Evolutionary conservation across 495 filamentous ascomycete genomes (phyloP), one percentile per base, ranked within the genome.

Genomic region (Penicillium roqueforti): DNA sequence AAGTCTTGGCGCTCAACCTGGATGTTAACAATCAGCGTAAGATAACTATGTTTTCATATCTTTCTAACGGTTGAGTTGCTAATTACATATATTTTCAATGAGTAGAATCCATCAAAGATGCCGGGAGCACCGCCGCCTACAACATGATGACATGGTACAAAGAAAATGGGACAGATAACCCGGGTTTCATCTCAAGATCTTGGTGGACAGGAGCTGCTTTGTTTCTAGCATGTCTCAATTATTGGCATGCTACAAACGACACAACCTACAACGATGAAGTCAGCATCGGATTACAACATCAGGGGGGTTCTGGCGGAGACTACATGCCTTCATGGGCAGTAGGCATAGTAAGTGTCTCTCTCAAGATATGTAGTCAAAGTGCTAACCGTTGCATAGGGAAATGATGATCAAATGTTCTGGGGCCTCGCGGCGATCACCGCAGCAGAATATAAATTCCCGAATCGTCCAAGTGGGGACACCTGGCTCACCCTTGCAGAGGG

Each of bases 331-430:
- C 40, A 41, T 70, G 65, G 83, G 60, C 25, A 42, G 37, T 23
- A 38, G 34, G 18, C 19, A n/a, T 22, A 11, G 47, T 23, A 36
- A 11, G 22, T 16, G 14, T 31, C 4, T 4, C 4, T 28, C 14
- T 25, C 51, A 40, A 31, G 51, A 11, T 7, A 36, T 9, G 10
- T 46, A 39, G 2, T 23, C 28, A 6, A 36, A 16, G 2, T 29
- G 14, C 36, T 23, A 26, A 42, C n/a, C 13, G 6, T 43, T 32
- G 8, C 13, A 16, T 25, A 64, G 61, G 62, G 83, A 26, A 88
- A 87, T 56, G 84, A 87, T 55, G 85, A 87, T 57, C 87, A 90
- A 68, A 82, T 82, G 23, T 89, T 89, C 69, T 92, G 88, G 89
- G 83, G 74, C 3, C 75, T 91, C 20, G 72, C 84, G 22, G 80